Base-by-base conservation (phyloP, 257 asterid genomes). In the Solanum clarkiae region DNA sequence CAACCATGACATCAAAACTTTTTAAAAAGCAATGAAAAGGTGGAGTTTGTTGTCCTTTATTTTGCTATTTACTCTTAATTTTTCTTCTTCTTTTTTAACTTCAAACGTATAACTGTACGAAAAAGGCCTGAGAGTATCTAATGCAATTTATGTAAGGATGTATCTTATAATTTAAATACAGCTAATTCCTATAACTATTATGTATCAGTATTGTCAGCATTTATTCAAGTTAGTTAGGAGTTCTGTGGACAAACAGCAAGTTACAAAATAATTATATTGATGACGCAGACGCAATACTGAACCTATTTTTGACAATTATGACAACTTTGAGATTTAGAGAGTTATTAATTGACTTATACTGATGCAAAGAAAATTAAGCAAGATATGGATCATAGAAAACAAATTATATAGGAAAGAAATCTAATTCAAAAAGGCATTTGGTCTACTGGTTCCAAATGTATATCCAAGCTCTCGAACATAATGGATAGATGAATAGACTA, bases 371-470 rank as follows among this genome's bases (percentile, higher is more conserved):
- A 40, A 42, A 44, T 16, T 42, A 71, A 71, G 17, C 55, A 71
- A 71, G 55, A 71, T n/a, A 71, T 5, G 55, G 56, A 42, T 16
- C 80, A n/a, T 44, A 20, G 12, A 44, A 7, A 29, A 32, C 8
- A 2, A 16, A 66, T 66, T 66, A 8, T 29, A 29, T 66, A 16
- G 75, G 12, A 15, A 29, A 32, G 75, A 55, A 55, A 6, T 57
- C 4, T 2, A 57, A 9, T 57, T 57, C 63, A 57, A 69, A 2
- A 32, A 9, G 95, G 95, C 94, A 92, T 92, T 93, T 92, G 95
- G 92, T 93, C 97, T 93, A 92, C 94, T 92, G 95, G 97, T 89
- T 9, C 29, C 0, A 59, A n/a, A 8, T 59, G 29, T 10, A 59
- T 59, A 20, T 59, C 8, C 66, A 59, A 59, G 29, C 51, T 45